phyloP scores from a whole-genome alignment of 495 filamentous ascomycete genomes.

The Penicillium coprophilum region DNA sequence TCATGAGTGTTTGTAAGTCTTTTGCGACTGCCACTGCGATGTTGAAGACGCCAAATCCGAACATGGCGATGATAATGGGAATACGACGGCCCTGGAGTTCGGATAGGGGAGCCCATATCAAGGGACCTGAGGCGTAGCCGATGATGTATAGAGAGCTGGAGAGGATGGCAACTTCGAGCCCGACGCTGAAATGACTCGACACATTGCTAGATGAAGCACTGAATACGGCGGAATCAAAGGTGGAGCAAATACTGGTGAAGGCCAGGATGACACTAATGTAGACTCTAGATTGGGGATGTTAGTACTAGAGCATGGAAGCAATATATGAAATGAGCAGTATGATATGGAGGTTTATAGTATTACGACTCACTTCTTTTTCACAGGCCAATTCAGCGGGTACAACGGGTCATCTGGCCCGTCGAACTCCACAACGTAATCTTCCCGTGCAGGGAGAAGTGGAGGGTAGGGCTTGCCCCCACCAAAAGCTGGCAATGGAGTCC shows the following conservation, averaged over 20 bases:
- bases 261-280: constrained; percentile 36
- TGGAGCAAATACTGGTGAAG: constrained; percentile 42
- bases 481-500: constrained; percentile 46
- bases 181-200: constrained; percentile 47
- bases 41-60: constrained; percentile 54
- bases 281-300: constrained; percentile 13
- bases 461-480: constrained; percentile 79
- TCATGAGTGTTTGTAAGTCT: constrained; percentile 64
- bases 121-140: constrained; percentile 59
- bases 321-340: background rate
- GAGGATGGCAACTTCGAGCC: constrained; percentile 51
- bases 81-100: constrained; percentile 59
- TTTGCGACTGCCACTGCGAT: constrained; percentile 61
- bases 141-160: constrained; percentile 59
- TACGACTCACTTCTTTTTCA: constrained; percentile 62
- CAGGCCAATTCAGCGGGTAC: constrained; percentile 79
- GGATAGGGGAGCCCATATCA: constrained; percentile 66
- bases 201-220: constrained; percentile 24
- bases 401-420: constrained; percentile 71
- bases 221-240: constrained; percentile 41
- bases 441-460: constrained; percentile 64
- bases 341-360: background rate
- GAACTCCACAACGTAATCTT: constrained; percentile 81
- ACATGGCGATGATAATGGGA: constrained; percentile 56
- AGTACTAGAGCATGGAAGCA: background rate